Evolutionary conservation across 2,329 filamentous ascomycete genomes (phyloP), one percentile per base, ranked within the genome.

Genomic region (Aspergillus chevalieri): DNA sequence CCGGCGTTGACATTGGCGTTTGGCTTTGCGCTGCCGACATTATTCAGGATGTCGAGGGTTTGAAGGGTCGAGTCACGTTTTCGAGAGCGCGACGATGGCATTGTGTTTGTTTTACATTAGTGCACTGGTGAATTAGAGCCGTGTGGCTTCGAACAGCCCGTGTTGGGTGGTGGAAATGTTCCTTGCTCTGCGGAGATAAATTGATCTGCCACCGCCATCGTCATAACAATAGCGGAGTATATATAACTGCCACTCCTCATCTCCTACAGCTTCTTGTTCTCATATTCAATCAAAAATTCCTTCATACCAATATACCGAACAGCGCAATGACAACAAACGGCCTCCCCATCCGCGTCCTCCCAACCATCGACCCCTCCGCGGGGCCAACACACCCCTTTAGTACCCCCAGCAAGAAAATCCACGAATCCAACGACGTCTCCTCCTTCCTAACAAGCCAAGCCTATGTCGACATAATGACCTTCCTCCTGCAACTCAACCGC

Each of bases 401-500:
- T 47, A 73, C 74, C 39, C 93, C 93, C 0, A 65, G 67, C 49
- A 98, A 97, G 70, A 78, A 78, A 62, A 98, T 98, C 72, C 79
- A 95, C 71, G 87, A 93, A 61, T 85, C 85, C 49, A 75, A 84
- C 52, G 90, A 97, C 76, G 87, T 98, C 48, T 69, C 81, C 17
- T 81, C 79, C 54, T 98, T 97, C 68, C 81, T 95, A 47, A 80
- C 78, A 7, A 90, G 88, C 44, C 82, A 81, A 57, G 93, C 89
- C 42, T 96, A 97, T 71, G 80, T 83, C 51, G 89, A 96, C 65
- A 87, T 98, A 47, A 86, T 89, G 68, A 79, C 82, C 43, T 97
- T 95, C 67, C 75, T 97, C 43, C 78, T 95, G 57, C 93, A 97
- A 71, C 83, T 98, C 44, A 97, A 95, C 68, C 83, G 85, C 50